Conservation (phyloP, 768 basidiomycete species). For the Gymnopilus dilepis region DNA sequence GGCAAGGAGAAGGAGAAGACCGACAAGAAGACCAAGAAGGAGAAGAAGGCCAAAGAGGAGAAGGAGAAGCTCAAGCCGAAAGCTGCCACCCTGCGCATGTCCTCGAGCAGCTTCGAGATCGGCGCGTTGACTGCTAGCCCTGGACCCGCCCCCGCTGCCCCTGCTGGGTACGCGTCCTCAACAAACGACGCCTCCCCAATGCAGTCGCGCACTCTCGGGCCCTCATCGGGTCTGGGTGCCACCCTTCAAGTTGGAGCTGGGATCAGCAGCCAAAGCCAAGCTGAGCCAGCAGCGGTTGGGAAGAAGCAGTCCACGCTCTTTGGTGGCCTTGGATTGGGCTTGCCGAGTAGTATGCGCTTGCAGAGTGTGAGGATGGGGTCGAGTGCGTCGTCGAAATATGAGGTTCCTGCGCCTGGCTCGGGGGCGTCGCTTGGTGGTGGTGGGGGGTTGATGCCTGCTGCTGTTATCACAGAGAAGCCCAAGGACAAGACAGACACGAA, state of each 20-base stretch:
- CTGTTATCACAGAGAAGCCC: background rate
- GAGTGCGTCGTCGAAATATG: constrained; percentile 38
- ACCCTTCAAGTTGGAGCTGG: too few species aligned
- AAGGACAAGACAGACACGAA: background rate
- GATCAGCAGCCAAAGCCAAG: background rate
- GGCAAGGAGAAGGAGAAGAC: constrained; percentile 34
- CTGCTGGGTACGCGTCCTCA: background rate
- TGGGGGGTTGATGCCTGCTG: background rate
- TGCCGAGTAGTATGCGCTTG: constrained; percentile 56
- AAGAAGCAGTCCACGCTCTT: constrained; percentile 60
- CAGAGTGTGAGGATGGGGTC: constrained; percentile 46
- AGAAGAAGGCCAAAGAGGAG: constrained; percentile 36
- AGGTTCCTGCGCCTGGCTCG: background rate
- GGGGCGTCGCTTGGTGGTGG: background rate
- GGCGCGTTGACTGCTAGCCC: constrained; percentile 55
- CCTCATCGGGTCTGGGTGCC: too few species aligned
- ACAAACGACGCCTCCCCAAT: background rate
- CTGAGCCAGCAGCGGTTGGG: constrained; percentile 1
- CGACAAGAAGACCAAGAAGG: constrained; percentile 39
- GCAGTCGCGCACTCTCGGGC: too few species aligned
- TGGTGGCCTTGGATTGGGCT: constrained; percentile 48
- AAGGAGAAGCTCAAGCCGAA: constrained; percentile 23
- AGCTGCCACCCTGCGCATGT: constrained; percentile 48
- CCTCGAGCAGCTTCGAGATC: constrained; percentile 71
- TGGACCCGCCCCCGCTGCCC: constrained; percentile 11